Base-by-base conservation (phyloP, 2,329 filamentous ascomycete species). In the Pseudomassariella vexata region DNA sequence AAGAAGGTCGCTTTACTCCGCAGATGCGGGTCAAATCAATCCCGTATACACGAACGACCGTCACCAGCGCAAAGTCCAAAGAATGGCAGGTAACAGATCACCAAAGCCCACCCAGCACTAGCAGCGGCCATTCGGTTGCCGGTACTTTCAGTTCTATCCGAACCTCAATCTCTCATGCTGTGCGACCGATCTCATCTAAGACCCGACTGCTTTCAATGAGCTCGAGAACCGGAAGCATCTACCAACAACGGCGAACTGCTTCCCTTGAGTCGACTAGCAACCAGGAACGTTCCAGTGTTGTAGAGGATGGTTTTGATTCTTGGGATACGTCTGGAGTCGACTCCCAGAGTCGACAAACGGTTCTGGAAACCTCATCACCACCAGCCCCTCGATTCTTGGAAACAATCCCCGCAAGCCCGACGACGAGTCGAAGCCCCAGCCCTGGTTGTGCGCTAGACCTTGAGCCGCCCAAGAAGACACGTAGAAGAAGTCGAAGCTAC, bases 321-420 rank as follows among this genome's bases (percentile, higher is more conserved):
- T 87, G 83, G 83, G 82, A 87, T 47, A 85, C 79, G 0, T 83
- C 79, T 1, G 65, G 68, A 1, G 77, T 85, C 3, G 79, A 82
- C 44, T 59, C 72, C 3, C 73, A 79, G 41, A 73, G 69, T 43
- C 69, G 76, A 18, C 73, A 79, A 44, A 67, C 69, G 3, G 69
- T 78, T 2, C 49, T 76, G 31, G 71, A 70, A 32, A 57, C 65
- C 9, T 63, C 66, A n/a, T n/a, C n/a, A 16, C 62, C 62, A 10
- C 63, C 63, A 26, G 49, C 64, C 9, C 60, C 60, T 20, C 68
- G 68, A 19, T 70, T 72, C 32, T 65, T 89, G 5, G 82, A 87
- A 49, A 80, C 83, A 0, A 88, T 88, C 34, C 82, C 76, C 1
- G 77, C 73, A 15, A 79, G 74, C 45, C 77, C 77, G 5, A 65